A percentile compares a stretch with the other conserved stretches of the same genome.
Conservation (phyloP, 192 early-diverging fungal species). For the Neocallimastix lanati region DNA sequence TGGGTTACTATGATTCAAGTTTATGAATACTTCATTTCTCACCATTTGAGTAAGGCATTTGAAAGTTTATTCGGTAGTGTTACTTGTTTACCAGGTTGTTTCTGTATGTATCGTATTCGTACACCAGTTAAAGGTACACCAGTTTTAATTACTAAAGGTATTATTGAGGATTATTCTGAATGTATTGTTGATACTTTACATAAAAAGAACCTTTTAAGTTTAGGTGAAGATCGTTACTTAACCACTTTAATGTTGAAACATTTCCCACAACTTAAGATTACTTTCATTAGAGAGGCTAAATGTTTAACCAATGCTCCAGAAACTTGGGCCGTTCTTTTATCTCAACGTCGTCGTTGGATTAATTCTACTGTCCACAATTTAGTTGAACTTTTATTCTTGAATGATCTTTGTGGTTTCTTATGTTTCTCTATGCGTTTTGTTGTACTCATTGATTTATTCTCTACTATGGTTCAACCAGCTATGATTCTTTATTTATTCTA, state of each 20-base stretch:
- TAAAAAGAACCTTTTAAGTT: conserved; percentile 92
- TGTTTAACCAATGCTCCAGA: conserved; percentile 91
- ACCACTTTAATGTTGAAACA: conserved; percentile 52
- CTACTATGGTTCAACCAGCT: conserved; percentile 83
- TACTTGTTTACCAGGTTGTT: conserved; percentile 96
- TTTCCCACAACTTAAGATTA: conserved; percentile 89
- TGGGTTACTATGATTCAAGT: conserved; percentile 88
- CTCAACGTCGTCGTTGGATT: conserved; percentile 98
- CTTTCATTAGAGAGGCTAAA: conserved; percentile 78
- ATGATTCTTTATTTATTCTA: conserved; percentile 58
- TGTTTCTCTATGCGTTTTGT: conserved; percentile 96
- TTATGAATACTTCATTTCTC: conserved; percentile 96
- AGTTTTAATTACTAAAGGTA: conserved; percentile 65
- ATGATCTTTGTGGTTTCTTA: conserved; percentile 89
- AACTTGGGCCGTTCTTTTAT: conserved; percentile 76
- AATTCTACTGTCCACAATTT: conserved; percentile 99
- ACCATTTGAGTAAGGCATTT: conserved; percentile 92
- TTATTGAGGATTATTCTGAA: conserved; percentile 86
- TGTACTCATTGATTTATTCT: conserved; percentile 82
- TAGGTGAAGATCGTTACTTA: conserved; percentile 97
- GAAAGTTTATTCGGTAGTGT: conserved; percentile 94
- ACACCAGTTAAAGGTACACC: conserved; percentile 77
- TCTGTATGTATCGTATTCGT: conserved; percentile 96
- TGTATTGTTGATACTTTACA: conserved; percentile 92
- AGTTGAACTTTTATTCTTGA: conserved; percentile 76